These are phyloP conservation scores for Biscogniauxia sp. DNA, from an alignment of 2,329 filamentous ascomycete species.

Conservation along the genomic window DNA sequence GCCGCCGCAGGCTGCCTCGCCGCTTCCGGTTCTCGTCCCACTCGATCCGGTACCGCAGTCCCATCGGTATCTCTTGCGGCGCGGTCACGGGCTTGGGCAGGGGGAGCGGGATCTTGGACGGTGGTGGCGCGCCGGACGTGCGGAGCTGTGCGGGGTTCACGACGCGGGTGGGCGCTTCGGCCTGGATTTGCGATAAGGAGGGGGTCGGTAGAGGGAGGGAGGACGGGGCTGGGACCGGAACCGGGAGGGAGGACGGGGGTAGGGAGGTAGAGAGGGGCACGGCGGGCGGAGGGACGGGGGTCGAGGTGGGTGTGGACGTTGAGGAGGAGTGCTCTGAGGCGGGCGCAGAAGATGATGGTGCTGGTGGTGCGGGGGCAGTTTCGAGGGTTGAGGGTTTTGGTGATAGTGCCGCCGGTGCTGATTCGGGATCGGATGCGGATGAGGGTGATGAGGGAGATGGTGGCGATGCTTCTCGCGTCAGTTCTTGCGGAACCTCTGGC, in stretches of 20 bases:
- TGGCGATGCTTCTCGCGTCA: background rate
- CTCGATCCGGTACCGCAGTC: conserved; percentile 17
- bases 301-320: background rate
- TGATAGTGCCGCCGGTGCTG: background rate
- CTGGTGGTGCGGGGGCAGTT: no score
- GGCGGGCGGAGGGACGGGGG: background rate
- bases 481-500: background rate
- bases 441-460: background rate
- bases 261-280: background rate
- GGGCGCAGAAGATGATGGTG: background rate
- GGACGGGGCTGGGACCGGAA: background rate
- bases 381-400: no score
- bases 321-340: background rate
- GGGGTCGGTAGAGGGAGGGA: background rate
- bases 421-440: background rate
- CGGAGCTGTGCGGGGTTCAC: background rate
- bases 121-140: no score
- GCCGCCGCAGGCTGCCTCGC: background rate
- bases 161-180: background rate
- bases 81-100: background rate
- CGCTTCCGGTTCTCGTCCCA: conserved; percentile 2
- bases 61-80: conserved; percentile 1
- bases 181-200: background rate
- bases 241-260: background rate
- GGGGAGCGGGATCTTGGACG: background rate